A percentile compares a stretch with the other conserved stretches of the same genome.
These are phyloP conservation scores for Limnanthes douglasii DNA, from an alignment of 345 rosid species.

Conservation along the genomic window DNA sequence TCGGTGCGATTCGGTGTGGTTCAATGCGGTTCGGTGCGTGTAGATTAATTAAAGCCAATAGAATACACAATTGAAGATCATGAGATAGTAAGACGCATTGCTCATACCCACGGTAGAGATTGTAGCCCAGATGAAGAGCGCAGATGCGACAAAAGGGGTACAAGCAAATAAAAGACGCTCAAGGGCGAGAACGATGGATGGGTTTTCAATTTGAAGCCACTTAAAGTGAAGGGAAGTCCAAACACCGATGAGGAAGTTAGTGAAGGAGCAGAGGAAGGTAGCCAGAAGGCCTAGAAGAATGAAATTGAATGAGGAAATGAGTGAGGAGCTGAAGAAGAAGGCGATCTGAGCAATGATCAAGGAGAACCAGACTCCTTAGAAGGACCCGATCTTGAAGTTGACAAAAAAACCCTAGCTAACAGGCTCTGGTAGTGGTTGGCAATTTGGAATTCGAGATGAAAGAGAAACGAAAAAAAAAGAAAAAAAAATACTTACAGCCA, in stretches of 20 bases:
- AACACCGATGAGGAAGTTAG: conserved; percentile 43
- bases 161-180: conserved; percentile 68
- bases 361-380: conserved; percentile 58
- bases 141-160: conserved; percentile 38
- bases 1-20: too few species aligned
- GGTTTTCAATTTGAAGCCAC: conserved; percentile 68
- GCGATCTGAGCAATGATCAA: conserved; percentile 59
- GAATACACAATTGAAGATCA: conserved; percentile 52
- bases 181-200: conserved; percentile 47
- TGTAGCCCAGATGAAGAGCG: conserved; percentile 68
- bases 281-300: conserved; percentile 34
- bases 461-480: too few species aligned
- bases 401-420: conserved; percentile 52
- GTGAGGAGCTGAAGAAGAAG: conserved; percentile 52
- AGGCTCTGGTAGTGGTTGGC: too few species aligned
- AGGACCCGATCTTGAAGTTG: conserved; percentile 42
- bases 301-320: conserved; percentile 29
- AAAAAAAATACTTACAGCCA: too few species aligned
- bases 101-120: conserved; percentile 56
- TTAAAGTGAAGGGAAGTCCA: conserved; percentile 81
- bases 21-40: too few species aligned
- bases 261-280: conserved; percentile 36
- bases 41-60: too few species aligned
- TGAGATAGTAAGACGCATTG: conserved; percentile 33
- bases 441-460: too few species aligned